Percentiles rank a stretch among this genome's conserved stretches.
phyloP scores from a whole-genome alignment of 2,329 filamentous ascomycete genomes.

The Apiospora aurea region DNA sequence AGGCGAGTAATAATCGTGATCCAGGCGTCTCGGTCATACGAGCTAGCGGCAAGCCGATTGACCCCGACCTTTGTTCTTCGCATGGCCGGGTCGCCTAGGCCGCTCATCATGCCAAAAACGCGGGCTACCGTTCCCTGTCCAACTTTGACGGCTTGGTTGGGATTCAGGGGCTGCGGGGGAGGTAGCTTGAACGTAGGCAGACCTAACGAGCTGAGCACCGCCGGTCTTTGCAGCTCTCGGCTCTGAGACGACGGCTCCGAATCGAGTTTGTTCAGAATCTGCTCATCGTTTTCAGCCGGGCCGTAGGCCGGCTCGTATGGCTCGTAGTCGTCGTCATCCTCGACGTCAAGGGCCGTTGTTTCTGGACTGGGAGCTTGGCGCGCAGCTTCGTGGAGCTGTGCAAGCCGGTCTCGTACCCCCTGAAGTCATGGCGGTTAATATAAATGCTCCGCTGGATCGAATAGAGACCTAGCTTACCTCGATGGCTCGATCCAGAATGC shows the following conservation, averaged over 20 bases:
- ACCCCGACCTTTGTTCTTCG: constrained; percentile 76
- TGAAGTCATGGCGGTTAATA: constrained; percentile 38
- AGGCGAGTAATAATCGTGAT: constrained; percentile 85
- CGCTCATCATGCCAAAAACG: constrained; percentile 79
- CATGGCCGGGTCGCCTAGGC: constrained; percentile 70
- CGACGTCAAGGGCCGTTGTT: constrained; percentile 68
- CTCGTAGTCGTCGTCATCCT: constrained; percentile 92
- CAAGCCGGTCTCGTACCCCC: constrained; percentile 61
- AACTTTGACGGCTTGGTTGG: constrained; percentile 74
- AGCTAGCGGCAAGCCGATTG: constrained; percentile 82
- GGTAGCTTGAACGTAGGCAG: constrained; percentile 83
- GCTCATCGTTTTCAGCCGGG: constrained; percentile 77
- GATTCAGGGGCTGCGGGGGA: constrained; percentile 74
- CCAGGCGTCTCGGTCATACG: constrained; percentile 89
- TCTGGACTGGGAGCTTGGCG: constrained; percentile 62
- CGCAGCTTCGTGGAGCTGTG: constrained; percentile 50
- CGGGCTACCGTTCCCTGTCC: constrained; percentile 77
- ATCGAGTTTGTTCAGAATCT: constrained; percentile 80
- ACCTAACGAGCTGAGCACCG: constrained; percentile 62
- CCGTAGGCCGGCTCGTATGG: constrained; percentile 92
- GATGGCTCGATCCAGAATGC: constrained; percentile 75
- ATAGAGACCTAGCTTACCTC: constrained; percentile 58
- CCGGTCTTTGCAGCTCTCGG: constrained; percentile 50
- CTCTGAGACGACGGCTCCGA: constrained; percentile 65
- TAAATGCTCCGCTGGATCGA: too few relatives aligned